A percentile compares a stretch with the other conserved stretches of the same genome.
Conservation (phyloP, 179 eudicot genomes). For the Dionaea muscipula region DNA sequence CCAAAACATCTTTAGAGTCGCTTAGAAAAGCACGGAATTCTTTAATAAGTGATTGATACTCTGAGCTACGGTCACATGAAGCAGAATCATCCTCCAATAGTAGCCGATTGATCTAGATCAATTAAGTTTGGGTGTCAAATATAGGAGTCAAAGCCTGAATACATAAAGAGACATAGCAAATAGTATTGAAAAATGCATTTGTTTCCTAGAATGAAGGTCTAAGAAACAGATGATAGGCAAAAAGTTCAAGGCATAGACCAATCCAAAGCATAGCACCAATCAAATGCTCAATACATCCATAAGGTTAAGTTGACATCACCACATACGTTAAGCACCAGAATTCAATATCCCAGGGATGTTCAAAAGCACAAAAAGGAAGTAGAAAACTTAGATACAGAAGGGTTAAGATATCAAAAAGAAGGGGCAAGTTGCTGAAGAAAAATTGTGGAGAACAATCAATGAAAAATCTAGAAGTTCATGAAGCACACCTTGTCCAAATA, state of each 20-base stretch:
- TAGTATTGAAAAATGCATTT: neutral
- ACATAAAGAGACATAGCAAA: neutral
- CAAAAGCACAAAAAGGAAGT: too few species aligned
- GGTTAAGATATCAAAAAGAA: neutral
- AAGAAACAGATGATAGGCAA: too few species aligned
- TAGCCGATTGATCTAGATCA: conserved; percentile 63
- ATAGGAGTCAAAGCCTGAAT: neutral
- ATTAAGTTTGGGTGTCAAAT: neutral
- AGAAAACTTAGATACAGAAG: too few species aligned
- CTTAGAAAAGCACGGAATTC: conserved; percentile 87
- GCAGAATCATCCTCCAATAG: conserved; percentile 74
- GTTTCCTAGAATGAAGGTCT: neutral
- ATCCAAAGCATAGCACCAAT: too few species aligned
- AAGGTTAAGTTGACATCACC: too few species aligned
- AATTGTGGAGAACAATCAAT: neutral
- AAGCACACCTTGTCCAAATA: conserved; percentile 81
- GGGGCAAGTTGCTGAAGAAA: neutral
- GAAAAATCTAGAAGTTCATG: conserved; percentile 3
- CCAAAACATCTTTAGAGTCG: conserved; percentile 93
- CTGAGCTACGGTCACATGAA: conserved; percentile 39
- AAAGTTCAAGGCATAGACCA: too few species aligned
- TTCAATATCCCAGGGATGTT: too few species aligned
- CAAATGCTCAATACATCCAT: too few species aligned
- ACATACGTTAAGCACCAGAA: too few species aligned
- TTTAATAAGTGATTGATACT: conserved; percentile 52